Evolutionary conservation across 306 rosid species (phyloP).

Genomic region (Malus domestica): DNA sequence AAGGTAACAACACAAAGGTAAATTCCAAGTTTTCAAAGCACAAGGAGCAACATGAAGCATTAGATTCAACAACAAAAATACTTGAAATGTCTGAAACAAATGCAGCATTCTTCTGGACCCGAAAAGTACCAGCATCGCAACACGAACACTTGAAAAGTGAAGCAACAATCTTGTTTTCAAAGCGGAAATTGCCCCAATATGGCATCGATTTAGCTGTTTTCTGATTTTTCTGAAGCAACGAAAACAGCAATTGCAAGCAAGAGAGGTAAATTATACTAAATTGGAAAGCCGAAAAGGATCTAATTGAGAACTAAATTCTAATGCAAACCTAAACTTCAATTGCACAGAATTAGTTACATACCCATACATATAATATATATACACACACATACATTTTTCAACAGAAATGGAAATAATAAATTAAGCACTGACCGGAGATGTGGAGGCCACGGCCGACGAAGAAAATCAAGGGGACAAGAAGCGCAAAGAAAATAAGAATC

Average conservation of each 20-base stretch:
- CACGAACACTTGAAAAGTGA: neutral
- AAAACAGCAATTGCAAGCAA: neutral
- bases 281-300: neutral
- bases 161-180: neutral
- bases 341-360: neutral
- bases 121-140: neutral
- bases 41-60: neutral
- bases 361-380: no score
- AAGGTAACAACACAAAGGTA: neutral
- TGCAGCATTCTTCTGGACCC: neutral
- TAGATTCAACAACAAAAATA: neutral
- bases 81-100: neutral
- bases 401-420: neutral
- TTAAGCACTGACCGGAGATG: conserved; percentile 34
- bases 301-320: neutral
- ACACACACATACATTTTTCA: neutral
- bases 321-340: neutral
- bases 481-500: conserved; percentile 35
- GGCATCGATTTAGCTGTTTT: neutral
- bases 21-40: neutral
- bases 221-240: neutral
- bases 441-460: conserved; percentile 55
- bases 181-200: neutral
- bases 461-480: conserved; percentile 57
- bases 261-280: neutral